phyloP scores from a whole-genome alignment of 768 basidiomycete genomes.

The Gautieria morchelliformis region DNA sequence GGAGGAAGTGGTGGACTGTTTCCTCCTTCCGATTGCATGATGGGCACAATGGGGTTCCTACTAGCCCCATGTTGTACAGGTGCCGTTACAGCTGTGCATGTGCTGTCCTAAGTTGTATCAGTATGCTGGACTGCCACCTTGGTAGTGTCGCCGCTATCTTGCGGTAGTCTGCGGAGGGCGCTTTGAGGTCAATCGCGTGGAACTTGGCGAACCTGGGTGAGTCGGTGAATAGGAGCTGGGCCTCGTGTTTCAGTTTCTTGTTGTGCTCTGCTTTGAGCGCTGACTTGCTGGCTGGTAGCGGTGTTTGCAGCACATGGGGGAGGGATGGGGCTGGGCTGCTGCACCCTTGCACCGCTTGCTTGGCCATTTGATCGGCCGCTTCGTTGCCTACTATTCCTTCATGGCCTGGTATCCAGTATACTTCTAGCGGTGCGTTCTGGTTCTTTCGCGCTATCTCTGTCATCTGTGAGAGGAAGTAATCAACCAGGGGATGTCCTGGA shows the following conservation, averaged over 20 bases:
- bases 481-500: not conserved
- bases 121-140: not conserved
- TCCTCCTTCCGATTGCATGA: no score
- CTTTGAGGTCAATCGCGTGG: constrained; percentile 1
- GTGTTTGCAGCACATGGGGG: constrained; percentile 13
- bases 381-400: not conserved
- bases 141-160: not conserved
- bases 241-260: not conserved
- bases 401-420: no score
- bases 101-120: constrained; percentile 4
- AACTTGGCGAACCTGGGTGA: not conserved
- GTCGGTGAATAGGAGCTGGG: not conserved
- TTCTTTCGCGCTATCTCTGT: not conserved
- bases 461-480: not conserved
- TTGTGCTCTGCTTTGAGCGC: not conserved
- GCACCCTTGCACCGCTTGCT: not conserved
- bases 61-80: not conserved
- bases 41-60: not conserved
- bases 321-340: not conserved
- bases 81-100: constrained; percentile 2
- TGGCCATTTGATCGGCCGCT: not conserved
- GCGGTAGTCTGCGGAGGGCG: no score
- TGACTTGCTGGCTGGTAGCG: not conserved
- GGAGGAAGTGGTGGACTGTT: no score
- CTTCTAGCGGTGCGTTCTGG: not conserved